These are phyloP conservation scores for Zygoascus ofunaensis DNA, from an alignment of 805 yeast genomes.

Conservation along the genomic window DNA sequence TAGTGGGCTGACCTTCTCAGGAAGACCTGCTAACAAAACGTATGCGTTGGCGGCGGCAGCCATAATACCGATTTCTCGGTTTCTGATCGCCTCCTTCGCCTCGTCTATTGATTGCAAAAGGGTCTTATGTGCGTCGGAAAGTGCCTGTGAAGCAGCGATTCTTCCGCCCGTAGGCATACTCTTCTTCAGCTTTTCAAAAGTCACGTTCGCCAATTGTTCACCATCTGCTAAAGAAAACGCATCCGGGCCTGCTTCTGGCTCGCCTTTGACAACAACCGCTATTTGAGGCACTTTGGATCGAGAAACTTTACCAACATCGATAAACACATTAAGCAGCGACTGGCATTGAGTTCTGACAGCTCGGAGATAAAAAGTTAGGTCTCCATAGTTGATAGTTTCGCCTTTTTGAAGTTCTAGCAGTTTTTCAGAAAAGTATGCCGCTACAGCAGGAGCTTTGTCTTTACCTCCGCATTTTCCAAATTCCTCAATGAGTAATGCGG, in stretches of 20 bases:
- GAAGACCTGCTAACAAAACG: slow-evolving; percentile 48
- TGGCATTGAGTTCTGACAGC: slow-evolving; percentile 82
- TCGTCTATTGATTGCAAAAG: slow-evolving; percentile 58
- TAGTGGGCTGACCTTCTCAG: slow-evolving; percentile 78
- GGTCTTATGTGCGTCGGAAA: slow-evolving; percentile 71
- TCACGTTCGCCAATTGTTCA: slow-evolving; percentile 53
- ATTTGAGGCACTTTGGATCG: slow-evolving; percentile 66
- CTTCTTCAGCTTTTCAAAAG: slow-evolving; percentile 56
- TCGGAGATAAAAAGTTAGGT: slow-evolving; percentile 75
- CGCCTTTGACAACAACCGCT: slow-evolving; percentile 90
- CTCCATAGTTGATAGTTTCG: slow-evolving; percentile 45
- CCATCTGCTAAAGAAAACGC: slow-evolving; percentile 81
- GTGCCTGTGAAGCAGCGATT: slow-evolving; percentile 55
- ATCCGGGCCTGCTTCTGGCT: slow-evolving; percentile 84
- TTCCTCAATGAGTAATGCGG: slow-evolving; percentile 63
- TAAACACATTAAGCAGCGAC: slow-evolving; percentile 68
- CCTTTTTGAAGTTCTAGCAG: slow-evolving; percentile 28
- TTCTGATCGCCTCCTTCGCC: slow-evolving; percentile 43
- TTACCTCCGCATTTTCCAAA: slow-evolving; percentile 27
- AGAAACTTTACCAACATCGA: slow-evolving; percentile 65
- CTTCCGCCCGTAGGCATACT: slow-evolving; percentile 59
- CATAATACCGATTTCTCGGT: slow-evolving; percentile 45
- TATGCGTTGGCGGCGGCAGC: slow-evolving; percentile 73
- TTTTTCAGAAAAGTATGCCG: slow-evolving; percentile 10
- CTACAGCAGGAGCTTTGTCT: slow-evolving; percentile 6